These are phyloP conservation scores for Polyporus tsugae DNA, from an alignment of 1,284 basidiomycete genomes.

Conservation along the genomic window DNA sequence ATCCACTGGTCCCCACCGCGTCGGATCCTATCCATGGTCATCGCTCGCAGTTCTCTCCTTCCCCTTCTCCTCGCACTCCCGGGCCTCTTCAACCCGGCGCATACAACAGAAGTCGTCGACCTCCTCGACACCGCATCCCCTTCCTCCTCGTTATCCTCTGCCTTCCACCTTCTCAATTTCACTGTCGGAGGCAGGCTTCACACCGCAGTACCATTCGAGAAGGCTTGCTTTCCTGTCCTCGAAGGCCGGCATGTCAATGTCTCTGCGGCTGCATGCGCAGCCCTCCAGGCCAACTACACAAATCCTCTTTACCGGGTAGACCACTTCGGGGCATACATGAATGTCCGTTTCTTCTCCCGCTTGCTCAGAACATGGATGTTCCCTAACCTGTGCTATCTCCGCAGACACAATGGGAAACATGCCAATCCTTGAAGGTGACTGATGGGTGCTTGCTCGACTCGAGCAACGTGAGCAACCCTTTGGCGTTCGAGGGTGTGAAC, in stretches of 20 bases:
- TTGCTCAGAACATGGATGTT: neutral
- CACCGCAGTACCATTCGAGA: constrained; percentile 38
- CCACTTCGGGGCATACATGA: constrained; percentile 42
- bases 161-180: constrained; percentile 39
- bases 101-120: constrained; percentile 42
- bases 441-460: constrained; percentile 43
- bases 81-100: neutral
- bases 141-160: constrained; percentile 51
- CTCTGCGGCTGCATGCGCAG: constrained; percentile 37
- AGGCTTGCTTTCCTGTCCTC: constrained; percentile 43
- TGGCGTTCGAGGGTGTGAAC: constrained; percentile 34
- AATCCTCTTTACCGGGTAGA: constrained; percentile 37
- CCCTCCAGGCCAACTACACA: constrained; percentile 42
- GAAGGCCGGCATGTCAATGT: constrained; percentile 31
- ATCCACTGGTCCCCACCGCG: constrained; percentile 2
- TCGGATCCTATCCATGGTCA: constrained; percentile 17
- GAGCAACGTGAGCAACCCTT: constrained; percentile 36
- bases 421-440: constrained; percentile 30
- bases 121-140: constrained; percentile 48
- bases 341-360: constrained; percentile 31
- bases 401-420: constrained; percentile 45
- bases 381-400: neutral
- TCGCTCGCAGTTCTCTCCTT: neutral
- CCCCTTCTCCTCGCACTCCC: constrained; percentile 8
- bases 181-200: constrained; percentile 44